Base-by-base conservation (phyloP, 2,329 filamentous ascomycete genomes). In the Pezicula neosporulosa region DNA sequence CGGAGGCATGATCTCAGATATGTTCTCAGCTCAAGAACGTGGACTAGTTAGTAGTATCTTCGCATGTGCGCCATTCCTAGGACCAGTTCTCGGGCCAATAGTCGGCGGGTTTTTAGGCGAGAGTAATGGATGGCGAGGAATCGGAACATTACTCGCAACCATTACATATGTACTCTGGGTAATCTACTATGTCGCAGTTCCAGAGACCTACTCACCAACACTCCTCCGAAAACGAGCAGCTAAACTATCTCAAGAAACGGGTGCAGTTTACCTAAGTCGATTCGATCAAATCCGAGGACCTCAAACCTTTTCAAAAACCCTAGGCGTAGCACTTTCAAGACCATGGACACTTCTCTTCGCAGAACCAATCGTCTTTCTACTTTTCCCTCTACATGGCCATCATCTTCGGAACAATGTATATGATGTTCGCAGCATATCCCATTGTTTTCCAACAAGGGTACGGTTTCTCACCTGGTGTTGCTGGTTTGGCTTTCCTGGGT, bases 291-390 rank as follows among this genome's bases (percentile, higher is more conserved):
- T 71, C 21, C 67, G 71, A 47, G 73, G 74, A 30, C 70, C 68
- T 37, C 62, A 71, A 21, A 70, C 69, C 3, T 57, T 80, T 18
- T 63, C 61, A 10, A 64, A 75, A 49, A 74, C 78, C 30, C 77
- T 85, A 63, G 73, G 73, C 48, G 73, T 77, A 4, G 76, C 80
- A 6, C 71, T 87, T 24, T 73, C 77, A 49, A 76, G 86, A 3
- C 86, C 86, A 1, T 86, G 85, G 82, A 72, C 85, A 42, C 75
- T 89, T 49, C 76, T 89, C 10, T 85, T 89, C 72, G 71, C 71
- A 51, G 86, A 89, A 62, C 86, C 86, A 3, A 89, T 87, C 56
- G 81, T 87, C 27, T 65, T 86, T 12, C 70, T 87, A n/a, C 73
- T 83, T 3, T 3, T 80, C 78, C 33, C 71, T 88, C 30, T 88